A percentile compares a stretch with the other conserved stretches of the same genome.
These are phyloP conservation scores for Cadophora luteo-olivacea DNA, from an alignment of 2,329 filamentous ascomycete genomes.

Conservation along the genomic window DNA sequence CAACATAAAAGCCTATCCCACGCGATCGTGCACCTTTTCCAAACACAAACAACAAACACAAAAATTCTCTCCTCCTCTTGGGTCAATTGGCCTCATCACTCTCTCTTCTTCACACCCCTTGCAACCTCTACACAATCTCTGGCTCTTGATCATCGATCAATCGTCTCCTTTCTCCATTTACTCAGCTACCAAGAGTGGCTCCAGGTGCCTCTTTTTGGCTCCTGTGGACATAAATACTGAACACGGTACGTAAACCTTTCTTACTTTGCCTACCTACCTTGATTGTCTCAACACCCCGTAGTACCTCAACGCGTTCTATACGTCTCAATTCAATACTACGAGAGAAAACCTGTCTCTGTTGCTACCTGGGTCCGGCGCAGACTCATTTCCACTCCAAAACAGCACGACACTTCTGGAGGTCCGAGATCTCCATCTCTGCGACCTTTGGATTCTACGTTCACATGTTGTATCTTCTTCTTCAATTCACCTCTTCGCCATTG, in stretches of 20 bases:
- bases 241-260: not conserved
- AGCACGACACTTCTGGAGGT: not conserved
- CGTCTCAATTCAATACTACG: not conserved
- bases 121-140: not conserved
- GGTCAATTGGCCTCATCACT: conserved; percentile 9
- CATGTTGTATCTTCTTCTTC: not conserved
- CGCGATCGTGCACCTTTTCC: not conserved
- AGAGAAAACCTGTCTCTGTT: not conserved
- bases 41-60: conserved; percentile 10
- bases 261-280: not conserved
- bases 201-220: conserved; percentile 13
- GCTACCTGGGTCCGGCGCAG: not conserved
- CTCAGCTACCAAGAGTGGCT: conserved; percentile 13
- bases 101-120: not conserved
- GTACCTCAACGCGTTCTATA: not conserved
- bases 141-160: not conserved
- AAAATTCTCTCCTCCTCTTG: not conserved
- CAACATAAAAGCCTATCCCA: not conserved
- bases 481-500: not conserved
- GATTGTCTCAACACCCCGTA: not conserved
- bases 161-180: not conserved
- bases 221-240: not conserved
- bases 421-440: not conserved
- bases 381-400: not conserved
- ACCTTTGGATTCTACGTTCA: not conserved